Percentiles rank a stretch among this genome's conserved stretches.
These are phyloP conservation scores for Calonectria ilicicola DNA, from an alignment of 2,329 filamentous ascomycete species.

Conservation along the genomic window DNA sequence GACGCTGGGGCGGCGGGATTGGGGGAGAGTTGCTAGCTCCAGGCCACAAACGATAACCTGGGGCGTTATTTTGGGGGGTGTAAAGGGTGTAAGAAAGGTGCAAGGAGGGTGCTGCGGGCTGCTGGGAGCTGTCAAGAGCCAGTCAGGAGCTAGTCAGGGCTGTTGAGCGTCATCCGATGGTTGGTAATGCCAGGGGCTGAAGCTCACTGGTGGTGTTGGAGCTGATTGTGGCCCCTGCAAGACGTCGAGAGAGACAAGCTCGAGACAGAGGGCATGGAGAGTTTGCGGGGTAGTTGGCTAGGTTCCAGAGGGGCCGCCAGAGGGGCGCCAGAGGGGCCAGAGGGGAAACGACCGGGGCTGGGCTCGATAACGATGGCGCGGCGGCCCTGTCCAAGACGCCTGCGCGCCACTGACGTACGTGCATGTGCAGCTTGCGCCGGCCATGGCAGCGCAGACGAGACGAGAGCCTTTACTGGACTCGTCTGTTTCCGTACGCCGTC, in stretches of 20 bases:
- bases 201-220: constrained; percentile 4
- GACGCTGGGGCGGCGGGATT: constrained; percentile 13
- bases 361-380: background rate
- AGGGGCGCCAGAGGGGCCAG: background rate
- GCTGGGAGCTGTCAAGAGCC: background rate
- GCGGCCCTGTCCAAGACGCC: constrained; percentile 6
- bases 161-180: background rate
- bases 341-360: background rate
- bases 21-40: background rate
- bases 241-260: constrained; percentile 1
- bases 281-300: constrained; percentile 21
- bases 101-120: background rate
- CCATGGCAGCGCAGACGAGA: background rate
- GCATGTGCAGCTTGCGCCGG: background rate
- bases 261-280: constrained; percentile 9
- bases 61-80: background rate
- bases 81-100: background rate
- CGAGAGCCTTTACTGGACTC: too few relatives aligned
- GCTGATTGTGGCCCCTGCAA: constrained; percentile 8
- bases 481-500: background rate
- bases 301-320: background rate
- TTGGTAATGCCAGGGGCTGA: background rate
- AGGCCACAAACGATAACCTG: background rate
- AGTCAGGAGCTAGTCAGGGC: background rate
- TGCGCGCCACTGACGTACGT: constrained; percentile 25